Evolutionary conservation across 257 asterid genomes (phyloP), one percentile per base, ranked within the genome.

Genomic region (Capsicum baccatum): DNA sequence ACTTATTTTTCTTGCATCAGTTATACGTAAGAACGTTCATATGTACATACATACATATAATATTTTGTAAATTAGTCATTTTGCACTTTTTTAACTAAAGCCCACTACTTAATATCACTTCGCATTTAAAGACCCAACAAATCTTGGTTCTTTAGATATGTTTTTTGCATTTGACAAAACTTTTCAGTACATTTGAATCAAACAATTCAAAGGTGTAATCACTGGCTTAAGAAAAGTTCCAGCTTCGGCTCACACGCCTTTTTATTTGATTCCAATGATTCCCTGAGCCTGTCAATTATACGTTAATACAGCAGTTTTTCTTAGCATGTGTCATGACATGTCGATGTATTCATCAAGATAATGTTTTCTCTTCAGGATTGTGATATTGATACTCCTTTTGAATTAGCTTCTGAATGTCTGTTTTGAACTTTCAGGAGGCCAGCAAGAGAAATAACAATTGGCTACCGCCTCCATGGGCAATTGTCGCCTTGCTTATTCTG

Each of bases 391-490:
- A 42, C 85, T 48, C 86, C 73, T 78, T 83, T 35, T 26, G 14
- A 39, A 11, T 73, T 78, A 78, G 26, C 56, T 26, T 82, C 42
- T 66, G 59, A 79, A 47, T 83, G 33, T 86, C 73, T 68, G 82
- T 35, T 85, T 62, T 55, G 63, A 76, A 59, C 54, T 83, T 88
- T 58, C 94, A 97, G 99, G 99, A 95, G 85, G 99, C 99, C 83
- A 94, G 93, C 91, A 94, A 73, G 94, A 93, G 97, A 87, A 94
- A 82, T 85, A 97, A 93, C 92, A 94, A 92, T 90, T 95, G 97
- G 99, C 71, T 95, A 70, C 99, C 99, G 79, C 99, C 99, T 86
- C 99, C 98, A 79, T 95, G 99, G 99, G 99, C 99, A 83, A 90
- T 97, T 55, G 84, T 84, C 56, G 99, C 99, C 12, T 81, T 97